phyloP scores from a whole-genome alignment of 2,329 filamentous ascomycete species.

The Colletotrichum tabaci region DNA sequence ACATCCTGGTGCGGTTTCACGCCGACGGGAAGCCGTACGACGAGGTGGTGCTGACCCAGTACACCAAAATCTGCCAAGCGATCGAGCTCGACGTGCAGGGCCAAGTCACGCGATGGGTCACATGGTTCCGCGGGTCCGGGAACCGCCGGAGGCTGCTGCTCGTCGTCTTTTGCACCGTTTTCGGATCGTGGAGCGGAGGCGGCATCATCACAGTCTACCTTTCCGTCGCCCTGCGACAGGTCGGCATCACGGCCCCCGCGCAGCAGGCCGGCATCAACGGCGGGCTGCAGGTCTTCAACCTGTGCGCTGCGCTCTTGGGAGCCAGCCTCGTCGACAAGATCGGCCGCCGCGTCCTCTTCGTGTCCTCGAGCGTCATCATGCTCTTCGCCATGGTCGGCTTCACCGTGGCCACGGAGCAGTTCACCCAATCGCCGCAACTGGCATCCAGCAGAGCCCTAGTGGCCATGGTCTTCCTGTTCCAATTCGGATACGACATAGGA shows the following conservation, averaged over 20 bases:
- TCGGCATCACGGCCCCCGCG: conserved; percentile 24
- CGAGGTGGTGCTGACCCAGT: conserved; percentile 62
- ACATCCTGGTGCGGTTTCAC: conserved; percentile 64
- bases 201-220: conserved; percentile 2
- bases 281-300: conserved; percentile 33
- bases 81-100: conserved; percentile 55
- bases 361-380: conserved; percentile 13
- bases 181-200: conserved; percentile 16
- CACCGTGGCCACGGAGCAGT: conserved; percentile 17
- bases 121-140: not conserved
- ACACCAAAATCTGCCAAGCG: conserved; percentile 64
- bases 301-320: conserved; percentile 6
- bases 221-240: not conserved
- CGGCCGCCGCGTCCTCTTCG: conserved; percentile 18
- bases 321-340: conserved; percentile 21
- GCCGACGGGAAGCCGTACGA: conserved; percentile 61
- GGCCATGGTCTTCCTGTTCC: conserved; percentile 53
- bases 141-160: conserved; percentile 16
- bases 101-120: not conserved
- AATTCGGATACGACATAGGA: conserved; percentile 66
- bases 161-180: conserved; percentile 8
- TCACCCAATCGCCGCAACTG: conserved; percentile 20
- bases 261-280: conserved; percentile 34
- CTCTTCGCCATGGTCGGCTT: conserved; percentile 14
- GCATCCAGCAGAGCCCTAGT: conserved; percentile 51